These are phyloP conservation scores for Barnettozyma hawaiiensis DNA, from an alignment of 1,139 yeast genomes.

Conservation along the genomic window DNA sequence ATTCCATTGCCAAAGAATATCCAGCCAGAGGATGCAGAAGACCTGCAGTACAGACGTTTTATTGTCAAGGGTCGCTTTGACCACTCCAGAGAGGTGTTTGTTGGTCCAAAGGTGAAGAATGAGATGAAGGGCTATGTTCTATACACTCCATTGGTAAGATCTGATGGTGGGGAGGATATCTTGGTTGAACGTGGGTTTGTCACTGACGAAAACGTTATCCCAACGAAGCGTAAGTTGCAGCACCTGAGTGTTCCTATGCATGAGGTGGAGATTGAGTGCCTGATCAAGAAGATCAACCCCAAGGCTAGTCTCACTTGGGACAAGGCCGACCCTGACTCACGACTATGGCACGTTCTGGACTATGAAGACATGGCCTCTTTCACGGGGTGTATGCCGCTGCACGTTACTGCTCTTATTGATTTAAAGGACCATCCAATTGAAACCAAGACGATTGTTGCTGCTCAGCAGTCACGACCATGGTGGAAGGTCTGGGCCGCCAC, in stretches of 20 bases:
- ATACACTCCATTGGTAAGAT: conserved; percentile 75
- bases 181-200: conserved; percentile 94
- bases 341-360: conserved; percentile 68
- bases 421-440: conserved; percentile 45
- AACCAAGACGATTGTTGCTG: conserved; percentile 12
- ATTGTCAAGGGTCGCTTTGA: conserved; percentile 69
- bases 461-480: conserved; percentile 28
- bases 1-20: conserved; percentile 59
- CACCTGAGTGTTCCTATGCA: conserved; percentile 73
- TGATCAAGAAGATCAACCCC: conserved; percentile 66
- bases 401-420: conserved; percentile 70
- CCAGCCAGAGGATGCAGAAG: conserved; percentile 47
- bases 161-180: conserved; percentile 66
- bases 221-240: conserved; percentile 52
- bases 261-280: conserved; percentile 65
- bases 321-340: conserved; percentile 57
- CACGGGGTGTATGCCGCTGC: conserved; percentile 65
- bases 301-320: conserved; percentile 73
- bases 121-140: conserved; percentile 76
- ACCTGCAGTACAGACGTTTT: conserved; percentile 79
- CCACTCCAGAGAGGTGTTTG: conserved; percentile 82
- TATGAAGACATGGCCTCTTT: conserved; percentile 73
- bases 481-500: conserved; percentile 33
- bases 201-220: conserved; percentile 63
- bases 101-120: conserved; percentile 81